Conservation (phyloP, 768 basidiomycete species). For the Pluteus cervinus region DNA sequence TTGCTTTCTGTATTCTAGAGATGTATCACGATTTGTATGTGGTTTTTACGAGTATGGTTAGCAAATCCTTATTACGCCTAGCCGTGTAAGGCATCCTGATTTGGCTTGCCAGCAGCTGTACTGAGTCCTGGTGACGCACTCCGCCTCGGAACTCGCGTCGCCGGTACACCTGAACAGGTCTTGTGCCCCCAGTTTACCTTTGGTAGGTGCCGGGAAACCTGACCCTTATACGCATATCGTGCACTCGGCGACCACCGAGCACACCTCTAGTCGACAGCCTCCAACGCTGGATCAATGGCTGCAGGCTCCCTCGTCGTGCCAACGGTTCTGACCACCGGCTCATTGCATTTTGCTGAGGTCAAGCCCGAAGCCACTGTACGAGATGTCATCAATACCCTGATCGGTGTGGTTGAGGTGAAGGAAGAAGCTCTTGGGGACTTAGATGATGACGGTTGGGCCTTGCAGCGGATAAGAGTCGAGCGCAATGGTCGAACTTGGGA, state of each 20-base stretch:
- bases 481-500: slow-evolving; percentile 60
- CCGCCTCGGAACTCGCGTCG: too few relatives aligned
- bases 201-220: too few relatives aligned
- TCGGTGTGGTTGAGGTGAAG: slow-evolving; percentile 41
- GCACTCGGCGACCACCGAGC: too few relatives aligned
- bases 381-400: slow-evolving; percentile 52
- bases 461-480: slow-evolving; percentile 60
- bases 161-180: too few relatives aligned
- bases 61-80: too few relatives aligned
- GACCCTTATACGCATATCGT: too few relatives aligned
- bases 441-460: slow-evolving; percentile 56
- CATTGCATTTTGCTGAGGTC: slow-evolving; percentile 59
- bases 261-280: slow-evolving; percentile 5
- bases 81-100: too few relatives aligned
- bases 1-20: slow-evolving; percentile 12
- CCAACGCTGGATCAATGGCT: slow-evolving; percentile 8
- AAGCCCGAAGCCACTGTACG: slow-evolving; percentile 45
- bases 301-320: slow-evolving; percentile 42
- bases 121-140: too few relatives aligned
- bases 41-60: too few relatives aligned
- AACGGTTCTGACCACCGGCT: slow-evolving; percentile 49
- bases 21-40: slow-evolving; percentile 11
- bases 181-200: too few relatives aligned
- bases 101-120: too few relatives aligned
- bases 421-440: slow-evolving; percentile 52